These are phyloP conservation scores for Reutealis trisperma DNA, from an alignment of 345 rosid species.

Conservation along the genomic window DNA sequence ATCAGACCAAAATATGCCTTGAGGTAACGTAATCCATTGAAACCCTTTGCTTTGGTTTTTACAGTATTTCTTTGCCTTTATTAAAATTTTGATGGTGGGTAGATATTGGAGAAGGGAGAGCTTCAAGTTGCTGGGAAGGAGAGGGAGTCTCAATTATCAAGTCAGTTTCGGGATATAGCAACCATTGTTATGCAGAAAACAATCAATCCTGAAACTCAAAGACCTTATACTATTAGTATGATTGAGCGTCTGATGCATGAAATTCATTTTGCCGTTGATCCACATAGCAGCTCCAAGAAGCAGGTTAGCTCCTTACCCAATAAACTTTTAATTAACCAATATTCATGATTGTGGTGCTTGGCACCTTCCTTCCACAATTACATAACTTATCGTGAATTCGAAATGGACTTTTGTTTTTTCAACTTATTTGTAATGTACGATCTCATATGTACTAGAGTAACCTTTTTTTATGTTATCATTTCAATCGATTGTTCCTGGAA, in stretches of 20 bases:
- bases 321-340: not conserved
- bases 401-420: not conserved
- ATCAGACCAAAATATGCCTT: constrained; percentile 70
- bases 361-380: too few relatives aligned
- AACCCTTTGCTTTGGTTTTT: not conserved
- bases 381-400: not conserved
- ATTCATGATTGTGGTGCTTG: too few relatives aligned
- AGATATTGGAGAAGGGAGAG: constrained; percentile 97
- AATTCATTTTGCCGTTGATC: constrained; percentile 90
- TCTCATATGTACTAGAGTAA: too few relatives aligned
- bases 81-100: not conserved
- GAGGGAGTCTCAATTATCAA: constrained; percentile 84
- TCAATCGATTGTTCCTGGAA: too few relatives aligned
- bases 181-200: constrained; percentile 97
- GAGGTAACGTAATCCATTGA: constrained; percentile 43
- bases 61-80: not conserved
- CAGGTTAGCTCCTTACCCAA: constrained; percentile 47
- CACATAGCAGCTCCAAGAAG: constrained; percentile 84
- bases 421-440: not conserved
- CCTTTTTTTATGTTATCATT: too few relatives aligned
- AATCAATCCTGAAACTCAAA: constrained; percentile 83
- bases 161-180: constrained; percentile 94
- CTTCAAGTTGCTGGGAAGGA: constrained; percentile 99
- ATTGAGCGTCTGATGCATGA: constrained; percentile 94
- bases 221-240: constrained; percentile 95